Percentiles rank a stretch among this genome's conserved stretches.
Evolutionary conservation across 2,329 filamentous ascomycete species (phyloP).

Genomic region (Lachnellula occidentalis): DNA sequence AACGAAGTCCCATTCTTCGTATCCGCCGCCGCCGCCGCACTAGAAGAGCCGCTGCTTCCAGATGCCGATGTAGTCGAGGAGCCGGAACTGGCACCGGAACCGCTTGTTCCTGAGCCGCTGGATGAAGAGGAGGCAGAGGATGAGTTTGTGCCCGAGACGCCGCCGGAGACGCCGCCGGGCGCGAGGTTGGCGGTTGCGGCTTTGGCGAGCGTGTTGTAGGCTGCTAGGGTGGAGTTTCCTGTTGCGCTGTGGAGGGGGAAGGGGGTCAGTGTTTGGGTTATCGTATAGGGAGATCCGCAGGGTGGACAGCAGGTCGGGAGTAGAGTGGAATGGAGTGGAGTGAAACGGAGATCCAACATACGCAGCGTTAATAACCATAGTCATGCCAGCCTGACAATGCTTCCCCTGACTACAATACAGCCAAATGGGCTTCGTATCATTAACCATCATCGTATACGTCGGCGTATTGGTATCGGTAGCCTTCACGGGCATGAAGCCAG

Average conservation of each 20-base stretch:
- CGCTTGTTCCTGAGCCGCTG: conserved; percentile 5
- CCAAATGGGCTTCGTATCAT: conserved; percentile 68
- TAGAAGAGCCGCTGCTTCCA: not conserved
- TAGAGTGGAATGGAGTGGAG: not conserved
- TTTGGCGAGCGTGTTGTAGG: conserved; percentile 33
- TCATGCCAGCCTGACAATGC: conserved; percentile 57
- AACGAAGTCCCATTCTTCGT: conserved; percentile 1
- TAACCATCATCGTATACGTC: conserved; percentile 67
- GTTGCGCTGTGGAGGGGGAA: conserved; percentile 17
- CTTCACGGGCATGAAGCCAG: conserved; percentile 60
- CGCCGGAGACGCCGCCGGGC: conserved; percentile 29
- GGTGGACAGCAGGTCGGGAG: no score
- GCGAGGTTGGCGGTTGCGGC: conserved; percentile 36
- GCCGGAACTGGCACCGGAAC: not conserved
- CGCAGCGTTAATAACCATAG: conserved; percentile 44
- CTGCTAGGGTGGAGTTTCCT: conserved; percentile 47
- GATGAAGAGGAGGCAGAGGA: conserved; percentile 3
- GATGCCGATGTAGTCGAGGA: not conserved
- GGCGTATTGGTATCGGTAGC: conserved; percentile 49
- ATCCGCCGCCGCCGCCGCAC: not conserved
- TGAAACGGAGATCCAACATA: conserved; percentile 32
- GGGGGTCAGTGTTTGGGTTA: no score
- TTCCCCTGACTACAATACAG: conserved; percentile 69
- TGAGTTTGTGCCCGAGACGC: conserved; percentile 10
- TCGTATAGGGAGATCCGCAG: no score